Evolutionary conservation across 768 basidiomycete genomes (phyloP), one percentile per base, ranked within the genome.

Genomic region (Lactarius vividus): DNA sequence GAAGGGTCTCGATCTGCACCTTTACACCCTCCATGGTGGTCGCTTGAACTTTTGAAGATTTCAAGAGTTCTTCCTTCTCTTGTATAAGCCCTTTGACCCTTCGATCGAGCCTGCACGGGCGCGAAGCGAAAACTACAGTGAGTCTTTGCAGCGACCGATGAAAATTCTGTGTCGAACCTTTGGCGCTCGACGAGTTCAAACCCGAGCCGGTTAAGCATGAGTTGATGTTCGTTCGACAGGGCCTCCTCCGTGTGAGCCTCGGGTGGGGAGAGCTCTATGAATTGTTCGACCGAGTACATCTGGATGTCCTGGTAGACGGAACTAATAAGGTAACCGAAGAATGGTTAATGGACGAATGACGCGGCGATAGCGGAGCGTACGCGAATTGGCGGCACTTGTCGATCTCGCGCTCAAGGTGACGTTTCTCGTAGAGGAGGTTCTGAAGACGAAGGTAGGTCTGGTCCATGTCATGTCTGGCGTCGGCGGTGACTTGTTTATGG

Each of bases 351-450:
- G 15, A 13, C 0, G 37, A 16, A n/a, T 37, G 62, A 23, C 39
- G 59, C 63, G 62, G 23, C 33, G 59, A 67, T 54, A 62, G 52
- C 53, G 7, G 40, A 16, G 82, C 91, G 72, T 74, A 94, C 92
- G 90, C 91, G 73, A 94, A 96, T 73, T 95, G 92, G 57, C 91
- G 85, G 77, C 94, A 96, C 74, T 94, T 94, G 71, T 92, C 90
- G 40, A 96, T 96, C 78, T 96, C 94, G 63, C 91, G 83, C 75
- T 94, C 92, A 6, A 96, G 84, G 72, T 96, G 92, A 31, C 92
- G 83, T 73, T 91, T 92, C 77, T 96, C 93, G 71, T 95, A 96
- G 57, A 90, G 82, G 40, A 94, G 79, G 69, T 96, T 96, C 77
- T 96, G 92, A 35, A 92, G 83, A 26, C 87, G 86, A 44, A 96